Base-by-base conservation (phyloP, 768 basidiomycete genomes). In the Phylloporus scabripes region DNA sequence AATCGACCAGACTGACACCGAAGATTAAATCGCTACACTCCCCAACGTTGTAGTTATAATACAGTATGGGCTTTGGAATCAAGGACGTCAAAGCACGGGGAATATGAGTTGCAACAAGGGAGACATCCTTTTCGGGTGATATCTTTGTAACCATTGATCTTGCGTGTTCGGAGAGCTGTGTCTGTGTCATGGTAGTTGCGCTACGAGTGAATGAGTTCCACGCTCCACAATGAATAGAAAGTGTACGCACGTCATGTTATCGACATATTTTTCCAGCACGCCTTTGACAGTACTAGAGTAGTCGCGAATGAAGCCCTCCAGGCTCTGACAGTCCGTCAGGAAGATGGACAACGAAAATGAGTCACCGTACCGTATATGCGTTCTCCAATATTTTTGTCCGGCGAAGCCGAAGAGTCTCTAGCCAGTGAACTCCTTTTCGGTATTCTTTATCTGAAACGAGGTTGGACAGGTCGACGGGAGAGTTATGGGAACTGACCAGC, bases 21-120 rank as follows among this genome's bases (percentile, higher is more conserved):
- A 95, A 96, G 29, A 94, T 87, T 21, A 96, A 69, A 65, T 94
- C 92, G 45, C 78, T 80, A 61, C 92, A 96, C 62, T 83, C 82
- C 21, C 93, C 93, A 21, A 95, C 86, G 52, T 77, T 73, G 48
- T 79, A 85, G 61, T 88, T 83, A 58, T 86, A 76, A 67, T 92
- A 92, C 58, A 88, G 70, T 32, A 83, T 74, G 11, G 82, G 83
- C 51, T 82, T 82, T 15, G 87, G 89, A 45, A 80, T 83, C 14
- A 83, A 75, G 24, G 76, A 76, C 3, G 80, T 75, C 44, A 90
- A 66, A 14, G 82, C 77, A 29, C 80, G 81, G 9, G 81, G 79
- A 52, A 84, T 81, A 48, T 74, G 69, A 7, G 75, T 66, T 31
- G 76, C 70, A 45, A 89, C 56, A 44, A 76, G 76, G 37, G 76